Evolutionary conservation across 345 rosid species (phyloP).

Genomic region (Lepidium aucheri): DNA sequence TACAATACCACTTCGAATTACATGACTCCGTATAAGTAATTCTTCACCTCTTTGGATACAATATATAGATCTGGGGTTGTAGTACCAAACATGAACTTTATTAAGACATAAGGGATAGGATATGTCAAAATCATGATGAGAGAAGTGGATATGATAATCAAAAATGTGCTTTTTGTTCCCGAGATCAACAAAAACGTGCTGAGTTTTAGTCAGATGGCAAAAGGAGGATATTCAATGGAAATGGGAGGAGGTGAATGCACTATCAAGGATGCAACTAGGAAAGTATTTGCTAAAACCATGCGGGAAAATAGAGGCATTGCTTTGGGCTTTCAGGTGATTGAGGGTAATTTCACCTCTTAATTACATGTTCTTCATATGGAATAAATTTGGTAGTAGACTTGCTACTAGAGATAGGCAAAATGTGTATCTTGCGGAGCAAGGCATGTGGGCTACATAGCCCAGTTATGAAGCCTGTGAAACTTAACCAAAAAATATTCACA

Average conservation of each 20-base stretch:
- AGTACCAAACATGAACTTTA: neutral
- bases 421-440: no score
- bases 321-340: slow-evolving; percentile 9
- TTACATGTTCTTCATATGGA: neutral
- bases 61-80: neutral
- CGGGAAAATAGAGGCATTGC: slow-evolving; percentile 1
- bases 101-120: slow-evolving; percentile 1
- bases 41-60: slow-evolving; percentile 10
- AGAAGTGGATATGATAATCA: neutral
- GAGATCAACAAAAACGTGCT: slow-evolving; percentile 1
- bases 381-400: neutral
- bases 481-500: no score
- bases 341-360: neutral
- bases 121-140: neutral
- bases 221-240: neutral
- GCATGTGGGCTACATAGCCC: no score
- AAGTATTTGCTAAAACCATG: neutral
- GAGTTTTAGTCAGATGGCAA: neutral
- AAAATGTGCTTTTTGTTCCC: slow-evolving; percentile 5
- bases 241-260: neutral
- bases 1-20: neutral
- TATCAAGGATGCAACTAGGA: neutral
- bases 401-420: neutral
- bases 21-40: slow-evolving; percentile 13
- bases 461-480: no score